A percentile compares a stretch with the other conserved stretches of the same genome.
phyloP scores from a whole-genome alignment of 208 protist species.

The Phytomonas sp. region DNA sequence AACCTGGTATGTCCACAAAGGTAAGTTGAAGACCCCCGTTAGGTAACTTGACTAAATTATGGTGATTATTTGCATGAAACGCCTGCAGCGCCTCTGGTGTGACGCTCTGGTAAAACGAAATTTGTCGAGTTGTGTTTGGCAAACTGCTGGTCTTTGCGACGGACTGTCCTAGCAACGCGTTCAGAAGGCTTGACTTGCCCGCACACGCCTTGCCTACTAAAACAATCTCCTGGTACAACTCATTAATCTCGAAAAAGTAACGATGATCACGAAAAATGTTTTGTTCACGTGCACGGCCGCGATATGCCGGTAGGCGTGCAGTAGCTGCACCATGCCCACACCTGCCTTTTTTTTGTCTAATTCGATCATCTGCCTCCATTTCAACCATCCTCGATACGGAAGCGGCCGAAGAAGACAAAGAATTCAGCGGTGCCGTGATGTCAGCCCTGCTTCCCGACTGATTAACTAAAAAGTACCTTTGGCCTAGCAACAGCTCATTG shows the following conservation, averaged over 20 bases:
- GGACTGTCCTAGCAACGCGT: conserved; percentile 68
- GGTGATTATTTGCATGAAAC: conserved; percentile 55
- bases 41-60: conserved; percentile 82
- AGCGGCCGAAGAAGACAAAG: not conserved
- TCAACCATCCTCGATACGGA: conserved; percentile 10
- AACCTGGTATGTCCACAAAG: conserved; percentile 89
- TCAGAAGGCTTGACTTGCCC: conserved; percentile 86
- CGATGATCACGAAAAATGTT: conserved; percentile 77
- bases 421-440: not conserved
- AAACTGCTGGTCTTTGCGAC: conserved; percentile 82
- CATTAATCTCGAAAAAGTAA: conserved; percentile 89
- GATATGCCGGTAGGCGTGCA: conserved; percentile 9
- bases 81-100: conserved; percentile 65
- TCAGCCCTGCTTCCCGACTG: conserved; percentile 42
- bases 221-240: conserved; percentile 87
- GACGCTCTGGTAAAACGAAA: conserved; percentile 87
- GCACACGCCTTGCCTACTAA: conserved; percentile 75
- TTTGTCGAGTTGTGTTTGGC: conserved; percentile 76
- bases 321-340: not conserved
- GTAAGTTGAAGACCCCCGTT: conserved; percentile 81
- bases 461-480: conserved; percentile 67
- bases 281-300: conserved; percentile 28
- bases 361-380: conserved; percentile 1
- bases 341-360: not conserved
- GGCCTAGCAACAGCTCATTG: conserved; percentile 61